Evolutionary conservation across 1,284 basidiomycete species (phyloP).

Genomic region (Athelia psychrophila): DNA sequence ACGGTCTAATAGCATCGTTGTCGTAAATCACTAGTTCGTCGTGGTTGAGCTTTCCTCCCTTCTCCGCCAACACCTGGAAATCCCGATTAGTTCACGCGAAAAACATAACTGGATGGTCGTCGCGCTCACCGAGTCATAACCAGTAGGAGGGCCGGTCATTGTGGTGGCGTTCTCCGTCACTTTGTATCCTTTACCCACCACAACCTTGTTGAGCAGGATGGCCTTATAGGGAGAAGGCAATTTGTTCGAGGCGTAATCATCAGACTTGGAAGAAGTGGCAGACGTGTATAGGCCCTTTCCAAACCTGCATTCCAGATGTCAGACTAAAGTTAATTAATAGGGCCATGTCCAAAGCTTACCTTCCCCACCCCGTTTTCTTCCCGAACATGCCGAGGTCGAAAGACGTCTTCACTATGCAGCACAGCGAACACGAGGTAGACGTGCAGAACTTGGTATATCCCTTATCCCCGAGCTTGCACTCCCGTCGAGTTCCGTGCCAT

Average conservation of each 20-base stretch:
- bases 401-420: conserved; percentile 56
- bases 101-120: no score
- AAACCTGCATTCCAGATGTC: conserved; percentile 35
- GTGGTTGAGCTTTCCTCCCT: conserved; percentile 57
- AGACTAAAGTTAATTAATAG: neutral
- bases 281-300: conserved; percentile 61
- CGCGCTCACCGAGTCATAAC: conserved; percentile 58
- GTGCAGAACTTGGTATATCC: conserved; percentile 51
- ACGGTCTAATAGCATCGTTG: conserved; percentile 63
- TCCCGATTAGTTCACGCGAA: neutral
- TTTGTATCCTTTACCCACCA: conserved; percentile 66
- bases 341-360: conserved; percentile 28
- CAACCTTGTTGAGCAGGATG: conserved; percentile 63
- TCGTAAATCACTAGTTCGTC: conserved; percentile 65
- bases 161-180: conserved; percentile 50
- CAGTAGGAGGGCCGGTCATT: conserved; percentile 51
- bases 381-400: conserved; percentile 58
- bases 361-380: conserved; percentile 65
- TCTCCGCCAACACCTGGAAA: conserved; percentile 54
- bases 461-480: conserved; percentile 60
- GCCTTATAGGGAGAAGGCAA: conserved; percentile 51
- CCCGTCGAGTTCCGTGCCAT: conserved; percentile 39
- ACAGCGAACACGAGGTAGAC: conserved; percentile 53
- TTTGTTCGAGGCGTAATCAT: conserved; percentile 60
- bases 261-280: conserved; percentile 62